Evolutionary conservation across 2,329 filamentous ascomycete species (phyloP).

Genomic region (Scopulariopsis brevicaulis): DNA sequence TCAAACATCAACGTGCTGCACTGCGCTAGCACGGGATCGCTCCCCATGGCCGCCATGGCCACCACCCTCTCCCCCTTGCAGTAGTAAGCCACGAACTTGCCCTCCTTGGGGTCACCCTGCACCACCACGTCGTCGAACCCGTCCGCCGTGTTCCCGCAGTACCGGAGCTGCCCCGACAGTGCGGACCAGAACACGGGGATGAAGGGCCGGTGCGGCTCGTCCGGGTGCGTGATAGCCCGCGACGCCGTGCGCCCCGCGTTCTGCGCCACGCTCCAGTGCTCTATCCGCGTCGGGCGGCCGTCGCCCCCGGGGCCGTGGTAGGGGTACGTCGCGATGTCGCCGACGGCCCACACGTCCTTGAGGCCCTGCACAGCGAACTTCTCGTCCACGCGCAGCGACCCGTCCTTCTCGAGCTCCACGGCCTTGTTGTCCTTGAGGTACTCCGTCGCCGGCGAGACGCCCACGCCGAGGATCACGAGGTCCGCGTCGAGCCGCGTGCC

Average conservation of each 20-base stretch:
- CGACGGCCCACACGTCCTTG: conserved; percentile 80
- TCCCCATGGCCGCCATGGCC: conserved; percentile 82
- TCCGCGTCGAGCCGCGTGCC: conserved; percentile 78
- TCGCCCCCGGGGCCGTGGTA: conserved; percentile 83
- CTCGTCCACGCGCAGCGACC: conserved; percentile 74
- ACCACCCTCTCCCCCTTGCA: conserved; percentile 76
- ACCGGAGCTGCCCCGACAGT: conserved; percentile 76
- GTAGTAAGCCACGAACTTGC: conserved; percentile 85
- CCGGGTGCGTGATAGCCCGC: conserved; percentile 53
- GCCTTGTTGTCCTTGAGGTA: conserved; percentile 65
- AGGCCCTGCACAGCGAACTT: conserved; percentile 66
- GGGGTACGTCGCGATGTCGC: conserved; percentile 90
- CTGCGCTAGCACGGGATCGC: conserved; percentile 79
- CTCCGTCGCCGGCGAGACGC: conserved; percentile 75
- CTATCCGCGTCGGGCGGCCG: conserved; percentile 67
- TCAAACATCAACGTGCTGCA: conserved; percentile 74
- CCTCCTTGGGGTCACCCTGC: conserved; percentile 62
- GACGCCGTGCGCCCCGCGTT: conserved; percentile 79
- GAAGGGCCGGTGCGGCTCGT: conserved; percentile 47
- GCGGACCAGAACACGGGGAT: conserved; percentile 97
- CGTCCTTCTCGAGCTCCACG: conserved; percentile 66
- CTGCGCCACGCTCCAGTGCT: conserved; percentile 98
- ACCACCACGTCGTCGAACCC: conserved; percentile 84
- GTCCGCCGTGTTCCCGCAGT: conserved; percentile 73
- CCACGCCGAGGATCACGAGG: conserved; percentile 82